phyloP scores from a whole-genome alignment of 176 grass and related monocot genomes.

The Puccinellia tenuiflora region DNA sequence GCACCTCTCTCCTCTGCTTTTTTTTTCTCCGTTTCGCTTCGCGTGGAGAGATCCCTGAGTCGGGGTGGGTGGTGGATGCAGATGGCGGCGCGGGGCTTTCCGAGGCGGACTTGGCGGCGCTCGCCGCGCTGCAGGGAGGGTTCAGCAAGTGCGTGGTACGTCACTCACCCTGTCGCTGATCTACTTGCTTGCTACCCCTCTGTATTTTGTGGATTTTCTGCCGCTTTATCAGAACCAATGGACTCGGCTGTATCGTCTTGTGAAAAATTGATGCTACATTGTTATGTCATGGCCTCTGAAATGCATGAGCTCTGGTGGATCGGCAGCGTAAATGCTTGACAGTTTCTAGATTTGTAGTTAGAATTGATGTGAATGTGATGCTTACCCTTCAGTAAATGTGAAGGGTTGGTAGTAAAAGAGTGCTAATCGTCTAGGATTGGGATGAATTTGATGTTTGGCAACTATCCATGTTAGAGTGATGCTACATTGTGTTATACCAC shows the following conservation, averaged over 20 bases:
- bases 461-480: constrained; percentile 1
- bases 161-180: too few relatives aligned
- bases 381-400: too few relatives aligned
- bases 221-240: background rate
- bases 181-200: too few relatives aligned
- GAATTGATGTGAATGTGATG: too few relatives aligned
- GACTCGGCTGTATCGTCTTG: background rate
- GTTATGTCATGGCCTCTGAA: too few relatives aligned
- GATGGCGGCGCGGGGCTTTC: too few relatives aligned
- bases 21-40: background rate
- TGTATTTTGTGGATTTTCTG: constrained; percentile 16
- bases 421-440: too few relatives aligned
- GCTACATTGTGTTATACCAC: background rate
- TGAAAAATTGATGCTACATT: background rate
- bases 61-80: constrained; percentile 1
- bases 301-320: background rate
- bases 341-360: background rate
- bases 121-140: too few relatives aligned
- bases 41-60: constrained; percentile 14
- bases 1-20: background rate
- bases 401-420: too few relatives aligned
- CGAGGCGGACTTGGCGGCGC: too few relatives aligned
- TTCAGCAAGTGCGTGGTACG: too few relatives aligned
- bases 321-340: background rate
- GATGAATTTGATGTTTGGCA: too few relatives aligned